Evolutionary conservation across 2,329 filamentous ascomycete species (phyloP).

Genomic region (Fusarium sp.): DNA sequence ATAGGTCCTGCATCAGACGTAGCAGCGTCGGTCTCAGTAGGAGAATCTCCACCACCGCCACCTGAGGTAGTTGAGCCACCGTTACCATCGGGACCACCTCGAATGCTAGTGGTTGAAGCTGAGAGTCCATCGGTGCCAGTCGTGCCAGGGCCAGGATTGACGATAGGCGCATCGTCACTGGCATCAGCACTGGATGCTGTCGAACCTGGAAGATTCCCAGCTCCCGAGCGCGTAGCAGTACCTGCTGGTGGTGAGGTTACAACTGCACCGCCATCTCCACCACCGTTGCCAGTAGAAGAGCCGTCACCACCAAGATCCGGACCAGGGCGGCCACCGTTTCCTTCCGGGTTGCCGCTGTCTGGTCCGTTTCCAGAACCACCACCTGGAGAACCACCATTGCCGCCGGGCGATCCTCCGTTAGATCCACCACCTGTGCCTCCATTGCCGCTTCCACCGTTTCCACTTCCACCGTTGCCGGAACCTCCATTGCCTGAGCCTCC

Average conservation of each 20-base stretch:
- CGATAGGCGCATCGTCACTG: not conserved
- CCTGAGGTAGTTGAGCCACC: not conserved
- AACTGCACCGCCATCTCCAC: not conserved
- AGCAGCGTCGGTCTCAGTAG: not conserved
- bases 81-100: not conserved
- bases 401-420: not conserved
- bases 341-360: not conserved
- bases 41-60: not conserved
- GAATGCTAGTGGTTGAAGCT: not conserved
- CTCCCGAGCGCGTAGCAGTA: not conserved
- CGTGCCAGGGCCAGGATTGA: not conserved
- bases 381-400: not conserved
- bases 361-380: not conserved
- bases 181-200: not conserved
- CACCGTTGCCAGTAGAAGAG: not conserved
- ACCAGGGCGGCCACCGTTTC: not conserved
- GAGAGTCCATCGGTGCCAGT: not conserved
- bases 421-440: not conserved
- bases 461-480: not conserved
- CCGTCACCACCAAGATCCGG: not conserved
- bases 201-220: not conserved
- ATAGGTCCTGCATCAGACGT: not conserved
- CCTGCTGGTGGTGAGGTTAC: not conserved
- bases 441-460: not conserved
- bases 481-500: not conserved